Evolutionary conservation across 768 basidiomycete genomes (phyloP).

Genomic region (Leucocoprinus birnbaumii): DNA sequence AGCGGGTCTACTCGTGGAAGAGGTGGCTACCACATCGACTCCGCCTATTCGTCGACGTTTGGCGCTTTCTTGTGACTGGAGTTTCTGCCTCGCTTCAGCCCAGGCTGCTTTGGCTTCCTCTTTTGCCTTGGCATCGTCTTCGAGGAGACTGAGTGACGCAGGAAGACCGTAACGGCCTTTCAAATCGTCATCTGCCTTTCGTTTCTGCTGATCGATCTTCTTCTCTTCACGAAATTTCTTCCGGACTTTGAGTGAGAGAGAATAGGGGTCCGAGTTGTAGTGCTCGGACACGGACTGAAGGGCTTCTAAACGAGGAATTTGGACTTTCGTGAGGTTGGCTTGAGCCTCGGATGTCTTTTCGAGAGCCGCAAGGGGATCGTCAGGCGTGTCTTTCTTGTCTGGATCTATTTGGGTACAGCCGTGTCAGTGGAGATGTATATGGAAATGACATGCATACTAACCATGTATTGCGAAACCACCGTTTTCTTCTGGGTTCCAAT

Average conservation of each 20-base stretch:
- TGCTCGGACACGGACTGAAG: constrained; percentile 76
- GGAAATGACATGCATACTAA: constrained; percentile 25
- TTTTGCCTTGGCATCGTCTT: constrained; percentile 57
- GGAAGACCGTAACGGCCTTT: constrained; percentile 79
- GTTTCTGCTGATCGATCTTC: constrained; percentile 68
- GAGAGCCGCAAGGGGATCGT: constrained; percentile 82
- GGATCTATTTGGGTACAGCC: constrained; percentile 15
- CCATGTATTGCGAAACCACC: constrained; percentile 91
- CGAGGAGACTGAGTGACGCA: constrained; percentile 59
- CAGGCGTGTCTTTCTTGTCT: constrained; percentile 72
- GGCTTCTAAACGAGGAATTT: constrained; percentile 77
- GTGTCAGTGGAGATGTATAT: background rate
- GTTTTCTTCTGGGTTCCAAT: constrained; percentile 96
- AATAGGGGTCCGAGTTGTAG: constrained; percentile 84
- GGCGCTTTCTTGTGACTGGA: constrained; percentile 35
- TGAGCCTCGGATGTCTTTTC: constrained; percentile 87
- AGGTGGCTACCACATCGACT: constrained; percentile 23
- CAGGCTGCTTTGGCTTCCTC: constrained; percentile 65
- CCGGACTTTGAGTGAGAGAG: constrained; percentile 69
- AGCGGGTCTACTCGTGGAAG: constrained; percentile 14
- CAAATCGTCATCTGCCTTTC: constrained; percentile 66
- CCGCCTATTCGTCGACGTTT: constrained; percentile 46
- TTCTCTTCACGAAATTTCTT: constrained; percentile 87
- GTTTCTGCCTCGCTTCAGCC: constrained; percentile 47
- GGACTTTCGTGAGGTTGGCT: constrained; percentile 66